Base-by-base conservation (phyloP, 441 rosid genomes). In the Erodium texanum region DNA sequence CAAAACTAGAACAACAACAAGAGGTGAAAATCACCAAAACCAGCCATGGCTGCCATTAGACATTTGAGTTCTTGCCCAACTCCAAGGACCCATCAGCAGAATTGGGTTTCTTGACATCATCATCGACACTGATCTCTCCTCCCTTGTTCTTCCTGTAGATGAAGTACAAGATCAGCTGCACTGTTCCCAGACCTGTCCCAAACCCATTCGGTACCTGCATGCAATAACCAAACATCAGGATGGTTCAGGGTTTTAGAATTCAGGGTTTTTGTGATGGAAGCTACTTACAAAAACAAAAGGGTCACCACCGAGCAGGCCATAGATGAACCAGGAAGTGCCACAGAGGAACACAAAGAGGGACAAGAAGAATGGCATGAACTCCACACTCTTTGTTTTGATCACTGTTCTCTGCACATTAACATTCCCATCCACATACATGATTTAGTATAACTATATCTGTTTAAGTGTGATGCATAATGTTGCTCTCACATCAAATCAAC, bases 251-350 rank as follows among this genome's bases (percentile, higher is more conserved):
- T n/a, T n/a, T n/a, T n/a, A n/a, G n/a, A n/a, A n/a, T n/a, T n/a
- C n/a, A n/a, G n/a, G n/a, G n/a, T n/a, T n/a, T n/a, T 24, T 7
- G 11, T 63, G 29, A 27, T 27, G 29, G 29, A 27, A 1, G 29
- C 4, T 27, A 79, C 96, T 84, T 84, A 93, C 98, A 24, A 90
- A 85, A 23, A 93, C 75, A 74, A 93, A 93, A 67, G 87, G 87
- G 71, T 93, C 98, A 58, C 66, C 77, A 34, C 98, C 98, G 54
- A 93, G 85, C 6, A 93, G 83, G 29, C 98, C 98, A 73, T 20
- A 93, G 48, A 93, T 68, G 74, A 93, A 91, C 97, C 97, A 93
- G 8, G 92, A 90, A 64, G 98, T 93, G 69, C 99, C 97, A 24
- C 97, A 89, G 1, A 93, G 74, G 84, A 93, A 91, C 5, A 86